These are phyloP conservation scores for Wallemia mellicola DNA, from an alignment of 1,284 basidiomycete genomes.

Conservation along the genomic window DNA sequence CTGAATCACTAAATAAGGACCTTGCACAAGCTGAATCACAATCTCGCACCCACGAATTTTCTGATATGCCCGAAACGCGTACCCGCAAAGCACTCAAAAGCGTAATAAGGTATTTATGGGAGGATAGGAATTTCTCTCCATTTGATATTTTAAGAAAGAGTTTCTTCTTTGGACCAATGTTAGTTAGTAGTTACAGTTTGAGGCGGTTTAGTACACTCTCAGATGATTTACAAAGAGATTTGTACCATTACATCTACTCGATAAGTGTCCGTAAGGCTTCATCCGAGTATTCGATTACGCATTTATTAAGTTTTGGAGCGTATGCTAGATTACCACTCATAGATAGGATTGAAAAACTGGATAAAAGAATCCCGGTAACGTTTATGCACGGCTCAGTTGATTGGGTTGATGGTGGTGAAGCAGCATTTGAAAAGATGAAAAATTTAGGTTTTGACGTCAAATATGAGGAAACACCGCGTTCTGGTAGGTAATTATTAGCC, in stretches of 20 bases:
- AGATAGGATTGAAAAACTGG: neutral
- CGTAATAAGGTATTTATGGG: neutral
- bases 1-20: neutral
- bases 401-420: neutral
- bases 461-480: neutral
- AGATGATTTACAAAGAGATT: neutral
- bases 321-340: neutral
- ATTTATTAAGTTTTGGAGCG: neutral
- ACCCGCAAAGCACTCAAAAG: neutral
- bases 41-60: neutral
- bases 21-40: neutral
- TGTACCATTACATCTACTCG: neutral
- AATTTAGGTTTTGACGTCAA: neutral
- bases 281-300: neutral
- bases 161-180: neutral
- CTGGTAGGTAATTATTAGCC: neutral
- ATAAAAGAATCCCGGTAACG: neutral
- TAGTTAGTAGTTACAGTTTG: neutral
- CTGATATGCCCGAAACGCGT: neutral
- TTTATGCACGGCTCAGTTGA: neutral
- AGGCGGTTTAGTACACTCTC: neutral
- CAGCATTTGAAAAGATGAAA: neutral
- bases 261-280: neutral
- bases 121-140: neutral
- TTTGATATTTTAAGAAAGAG: neutral